Evolutionary conservation across 352 stramenopile genomes (phyloP).

Genomic region (Phytophthora quininea): DNA sequence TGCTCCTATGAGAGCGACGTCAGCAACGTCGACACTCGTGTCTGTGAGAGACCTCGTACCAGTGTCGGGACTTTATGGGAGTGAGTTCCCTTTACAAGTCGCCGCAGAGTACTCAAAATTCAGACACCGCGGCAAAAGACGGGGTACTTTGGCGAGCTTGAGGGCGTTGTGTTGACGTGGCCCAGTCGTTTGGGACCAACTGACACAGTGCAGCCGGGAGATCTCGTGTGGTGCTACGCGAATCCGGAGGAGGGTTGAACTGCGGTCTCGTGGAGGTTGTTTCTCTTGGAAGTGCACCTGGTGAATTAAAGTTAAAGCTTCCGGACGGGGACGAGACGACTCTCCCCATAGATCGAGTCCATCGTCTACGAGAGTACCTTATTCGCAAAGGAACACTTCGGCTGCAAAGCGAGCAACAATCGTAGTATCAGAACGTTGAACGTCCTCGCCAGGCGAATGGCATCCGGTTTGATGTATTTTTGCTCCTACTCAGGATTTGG

Average conservation of each 20-base stretch:
- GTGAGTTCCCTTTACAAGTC: constrained; percentile 49
- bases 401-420: constrained; percentile 24
- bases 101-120: constrained; percentile 52
- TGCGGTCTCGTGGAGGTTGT: constrained; percentile 42
- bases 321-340: constrained; percentile 19
- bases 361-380: constrained; percentile 47
- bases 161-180: constrained; percentile 52
- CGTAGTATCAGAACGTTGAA: constrained; percentile 24
- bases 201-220: constrained; percentile 34
- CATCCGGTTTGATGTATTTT: constrained; percentile 17
- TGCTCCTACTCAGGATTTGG: background rate
- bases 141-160: constrained; percentile 45
- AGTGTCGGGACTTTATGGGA: constrained; percentile 48
- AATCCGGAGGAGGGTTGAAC: constrained; percentile 5
- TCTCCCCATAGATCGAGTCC: constrained; percentile 25
- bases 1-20: background rate
- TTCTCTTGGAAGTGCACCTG: constrained; percentile 13
- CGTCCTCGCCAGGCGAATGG: background rate
- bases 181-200: constrained; percentile 26
- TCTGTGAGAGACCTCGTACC: constrained; percentile 35
- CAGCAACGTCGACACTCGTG: constrained; percentile 24
- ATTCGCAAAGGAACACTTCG: constrained; percentile 41
- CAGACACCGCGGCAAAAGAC: constrained; percentile 34
- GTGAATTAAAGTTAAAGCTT: constrained; percentile 36
- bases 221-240: constrained; percentile 47